Evolutionary conservation across 495 filamentous ascomycete species (phyloP).

Genomic region (Aspergillus homomorphus): DNA sequence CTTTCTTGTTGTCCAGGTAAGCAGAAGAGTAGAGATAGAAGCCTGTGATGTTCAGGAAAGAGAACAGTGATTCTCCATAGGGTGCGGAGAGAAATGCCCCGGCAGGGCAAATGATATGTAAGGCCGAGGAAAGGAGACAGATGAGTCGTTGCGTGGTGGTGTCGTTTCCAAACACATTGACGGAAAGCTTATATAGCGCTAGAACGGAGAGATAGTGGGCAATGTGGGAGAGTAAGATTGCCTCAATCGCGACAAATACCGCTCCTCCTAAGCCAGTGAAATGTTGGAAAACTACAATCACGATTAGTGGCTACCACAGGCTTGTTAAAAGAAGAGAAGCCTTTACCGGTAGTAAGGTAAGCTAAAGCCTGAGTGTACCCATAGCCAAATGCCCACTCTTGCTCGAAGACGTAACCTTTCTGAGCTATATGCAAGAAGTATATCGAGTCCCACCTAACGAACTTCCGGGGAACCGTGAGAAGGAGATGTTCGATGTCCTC

Average conservation of each 20-base stretch:
- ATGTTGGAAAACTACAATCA: slow-evolving; percentile 23
- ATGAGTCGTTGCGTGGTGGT: slow-evolving; percentile 37
- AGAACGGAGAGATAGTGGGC: slow-evolving; percentile 75
- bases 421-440: slow-evolving; percentile 72
- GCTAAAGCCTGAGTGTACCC: slow-evolving; percentile 56
- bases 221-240: slow-evolving; percentile 61
- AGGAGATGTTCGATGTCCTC: slow-evolving; percentile 11
- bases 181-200: slow-evolving; percentile 58
- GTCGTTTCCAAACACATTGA: slow-evolving; percentile 33
- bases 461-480: slow-evolving; percentile 40
- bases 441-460: slow-evolving; percentile 89
- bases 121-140: slow-evolving; percentile 61
- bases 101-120: slow-evolving; percentile 83
- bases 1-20: slow-evolving; percentile 31
- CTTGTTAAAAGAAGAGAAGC: not conserved
- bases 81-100: slow-evolving; percentile 89
- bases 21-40: slow-evolving; percentile 65
- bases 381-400: slow-evolving; percentile 93
- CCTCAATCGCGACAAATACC: slow-evolving; percentile 45
- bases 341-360: slow-evolving; percentile 46
- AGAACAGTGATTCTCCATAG: slow-evolving; percentile 76
- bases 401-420: slow-evolving; percentile 80
- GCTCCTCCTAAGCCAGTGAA: slow-evolving; percentile 25
- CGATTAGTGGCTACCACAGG: slow-evolving; percentile 4
- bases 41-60: slow-evolving; percentile 73